Conservation (phyloP, 179 eudicot species). For the Beta macrorhiza region DNA sequence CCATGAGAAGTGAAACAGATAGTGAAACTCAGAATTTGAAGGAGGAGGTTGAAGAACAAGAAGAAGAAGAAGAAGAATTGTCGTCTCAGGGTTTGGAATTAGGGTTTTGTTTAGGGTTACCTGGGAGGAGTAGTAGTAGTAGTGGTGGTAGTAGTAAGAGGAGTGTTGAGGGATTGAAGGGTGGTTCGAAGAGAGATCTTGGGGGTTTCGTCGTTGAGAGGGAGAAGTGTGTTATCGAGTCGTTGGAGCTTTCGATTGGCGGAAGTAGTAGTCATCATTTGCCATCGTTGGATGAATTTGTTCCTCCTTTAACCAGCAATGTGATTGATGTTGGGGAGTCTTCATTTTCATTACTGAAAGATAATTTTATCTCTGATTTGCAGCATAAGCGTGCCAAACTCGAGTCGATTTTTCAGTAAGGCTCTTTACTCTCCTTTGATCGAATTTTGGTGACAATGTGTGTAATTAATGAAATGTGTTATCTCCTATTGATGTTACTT, state of each 20-base stretch:
- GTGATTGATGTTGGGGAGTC: background rate
- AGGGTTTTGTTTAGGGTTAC: conserved; percentile 33
- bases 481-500: no score
- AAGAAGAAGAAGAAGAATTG: background rate
- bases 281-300: background rate
- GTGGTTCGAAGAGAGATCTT: conserved; percentile 38
- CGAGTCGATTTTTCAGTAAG: conserved; percentile 32
- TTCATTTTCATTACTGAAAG: background rate
- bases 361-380: conserved; percentile 22
- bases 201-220: conserved; percentile 29
- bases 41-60: background rate
- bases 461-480: no score
- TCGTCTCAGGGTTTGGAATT: conserved; percentile 13
- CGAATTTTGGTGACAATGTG: no score
- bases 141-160: background rate
- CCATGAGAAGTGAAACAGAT: conserved; percentile 34
- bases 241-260: conserved; percentile 31
- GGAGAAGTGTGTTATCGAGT: conserved; percentile 32
- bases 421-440: background rate
- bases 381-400: conserved; percentile 47
- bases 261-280: conserved; percentile 27
- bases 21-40: conserved; percentile 4
- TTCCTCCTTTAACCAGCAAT: background rate
- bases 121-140: conserved; percentile 21
- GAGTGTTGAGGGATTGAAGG: conserved; percentile 4